These are phyloP conservation scores for Geosiphon pyriformis DNA, from an alignment of 192 early-diverging fungal species.

Conservation along the genomic window DNA sequence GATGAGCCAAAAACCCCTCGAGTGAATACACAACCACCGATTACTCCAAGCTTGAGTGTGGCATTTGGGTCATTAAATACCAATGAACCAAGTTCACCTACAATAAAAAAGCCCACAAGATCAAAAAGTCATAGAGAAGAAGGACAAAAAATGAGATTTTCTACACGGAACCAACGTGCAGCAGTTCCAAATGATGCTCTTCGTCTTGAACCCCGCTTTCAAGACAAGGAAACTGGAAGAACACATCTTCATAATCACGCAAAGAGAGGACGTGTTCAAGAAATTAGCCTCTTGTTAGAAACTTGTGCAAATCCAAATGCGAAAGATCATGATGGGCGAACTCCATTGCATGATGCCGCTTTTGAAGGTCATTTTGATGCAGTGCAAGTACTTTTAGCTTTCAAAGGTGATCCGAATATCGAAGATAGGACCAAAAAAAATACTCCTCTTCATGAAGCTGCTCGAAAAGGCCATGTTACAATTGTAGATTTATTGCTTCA, in stretches of 20 bases:
- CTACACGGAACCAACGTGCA: constrained; percentile 22
- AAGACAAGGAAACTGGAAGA: constrained; percentile 58
- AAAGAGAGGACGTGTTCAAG: constrained; percentile 44
- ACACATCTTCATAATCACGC: constrained; percentile 65
- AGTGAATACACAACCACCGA: not conserved
- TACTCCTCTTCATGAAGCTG: constrained; percentile 64
- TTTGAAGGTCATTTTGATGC: constrained; percentile 43
- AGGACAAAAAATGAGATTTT: not conserved
- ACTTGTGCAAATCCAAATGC: constrained; percentile 57
- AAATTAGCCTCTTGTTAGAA: constrained; percentile 41
- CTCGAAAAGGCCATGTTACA: constrained; percentile 38
- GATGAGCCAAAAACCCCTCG: not conserved
- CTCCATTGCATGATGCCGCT: constrained; percentile 63
- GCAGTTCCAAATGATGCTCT: constrained; percentile 27
- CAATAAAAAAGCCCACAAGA: constrained; percentile 24
- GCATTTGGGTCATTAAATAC: constrained; percentile 3
- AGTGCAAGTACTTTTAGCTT: constrained; percentile 40
- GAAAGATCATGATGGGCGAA: constrained; percentile 53
- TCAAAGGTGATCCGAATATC: constrained; percentile 43
- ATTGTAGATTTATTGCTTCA: constrained; percentile 40
- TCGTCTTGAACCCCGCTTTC: constrained; percentile 42
- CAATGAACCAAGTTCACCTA: constrained; percentile 18
- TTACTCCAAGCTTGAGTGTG: not conserved
- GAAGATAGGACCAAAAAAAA: not conserved
- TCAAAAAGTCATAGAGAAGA: constrained; percentile 25